Conservation (phyloP, 2,329 filamentous ascomycete genomes). For the Tolypocladium album region DNA sequence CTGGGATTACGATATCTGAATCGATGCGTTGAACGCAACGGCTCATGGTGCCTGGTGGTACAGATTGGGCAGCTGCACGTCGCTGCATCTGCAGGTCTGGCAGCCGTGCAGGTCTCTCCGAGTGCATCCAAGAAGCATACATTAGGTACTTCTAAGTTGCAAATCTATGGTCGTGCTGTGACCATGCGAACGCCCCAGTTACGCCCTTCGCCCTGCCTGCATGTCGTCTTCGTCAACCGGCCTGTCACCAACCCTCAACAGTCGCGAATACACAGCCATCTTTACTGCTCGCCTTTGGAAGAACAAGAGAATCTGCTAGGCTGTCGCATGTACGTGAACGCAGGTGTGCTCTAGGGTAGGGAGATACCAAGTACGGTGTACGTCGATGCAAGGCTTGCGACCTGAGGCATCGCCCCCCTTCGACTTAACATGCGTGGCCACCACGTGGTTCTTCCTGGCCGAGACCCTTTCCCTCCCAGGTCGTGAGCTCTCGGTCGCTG, state of each 20-base stretch:
- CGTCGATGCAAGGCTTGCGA: too few species aligned
- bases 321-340: too few species aligned
- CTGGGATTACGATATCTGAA: not conserved
- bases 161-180: too few species aligned
- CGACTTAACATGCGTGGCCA: not conserved
- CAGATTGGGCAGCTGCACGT: not conserved
- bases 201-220: not conserved
- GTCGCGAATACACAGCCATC: too few species aligned
- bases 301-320: too few species aligned
- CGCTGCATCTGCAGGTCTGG: not conserved
- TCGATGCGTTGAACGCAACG: not conserved
- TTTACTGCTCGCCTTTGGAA: not conserved
- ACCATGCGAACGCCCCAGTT: too few species aligned
- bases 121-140: not conserved
- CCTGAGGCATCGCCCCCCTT: not conserved
- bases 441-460: not conserved
- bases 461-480: not conserved
- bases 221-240: not conserved
- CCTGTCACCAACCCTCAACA: too few species aligned
- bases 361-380: not conserved
- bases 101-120: not conserved
- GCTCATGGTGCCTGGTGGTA: not conserved
- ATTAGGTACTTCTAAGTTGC: too few species aligned
- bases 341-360: not conserved
- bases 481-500: not conserved